Evolutionary conservation across 2,329 filamentous ascomycete genomes (phyloP), one percentile per base, ranked within the genome.

Genomic region (Didymosphaeria variabile): DNA sequence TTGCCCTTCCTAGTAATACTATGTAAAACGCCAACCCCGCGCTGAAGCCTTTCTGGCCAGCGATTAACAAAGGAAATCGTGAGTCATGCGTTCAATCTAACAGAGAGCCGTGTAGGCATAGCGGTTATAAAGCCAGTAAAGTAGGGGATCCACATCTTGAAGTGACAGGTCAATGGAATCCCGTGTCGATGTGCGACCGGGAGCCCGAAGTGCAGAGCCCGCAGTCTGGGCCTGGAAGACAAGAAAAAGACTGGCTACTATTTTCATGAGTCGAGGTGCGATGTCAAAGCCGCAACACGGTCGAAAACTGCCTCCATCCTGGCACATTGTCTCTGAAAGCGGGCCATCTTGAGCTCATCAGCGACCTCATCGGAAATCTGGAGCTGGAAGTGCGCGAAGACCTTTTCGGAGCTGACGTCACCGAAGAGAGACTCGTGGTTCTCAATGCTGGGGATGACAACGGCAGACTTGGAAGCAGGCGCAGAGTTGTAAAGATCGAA

Each of bases 321-420:
- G 10, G 75, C 72, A 51, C 74, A 76, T 62, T 72, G 75, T 61
- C 67, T 72, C 61, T 77, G 71, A 34, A 79, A 71, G 42, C 71
- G 72, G 42, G 76, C 75, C 57, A 75, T 71, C 50, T 74, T 60
- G 34, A 60, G 66, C 45, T 72, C 62, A 34, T 75, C 67, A n/a
- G 69, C 67, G 38, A 68, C 83, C 56, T 86, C 83, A 60, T 85
- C 80, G 1, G 82, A 81, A 29, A 91, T 85, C 32, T 91, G 80
- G n/a, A 93, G 83, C 66, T 91, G 86, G 69, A 86, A 87, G 52
- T 86, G 84, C 15, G 86, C 80, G 51, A 88, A 80, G 2, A 84
- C 79, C 83, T 94, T 94, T 68, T 91, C 88, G 1, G 85, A 74
- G 62, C 85, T 81, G 61, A 91, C 80, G 40, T 85, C 85, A 50